These are phyloP conservation scores for Magnusiomyces paraingens DNA, from an alignment of 1,139 yeast genomes.

Conservation along the genomic window DNA sequence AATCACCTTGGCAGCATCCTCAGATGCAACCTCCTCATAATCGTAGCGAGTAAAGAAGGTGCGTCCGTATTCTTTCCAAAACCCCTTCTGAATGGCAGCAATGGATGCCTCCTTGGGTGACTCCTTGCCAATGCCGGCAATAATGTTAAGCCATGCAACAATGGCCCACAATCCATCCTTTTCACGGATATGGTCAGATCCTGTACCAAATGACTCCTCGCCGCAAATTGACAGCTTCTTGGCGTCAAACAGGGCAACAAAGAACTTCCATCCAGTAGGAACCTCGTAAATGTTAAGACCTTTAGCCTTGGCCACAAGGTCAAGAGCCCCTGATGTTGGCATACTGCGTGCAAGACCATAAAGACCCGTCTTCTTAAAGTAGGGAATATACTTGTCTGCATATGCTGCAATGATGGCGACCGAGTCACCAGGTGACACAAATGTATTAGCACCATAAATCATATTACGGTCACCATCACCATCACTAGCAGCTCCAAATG, in stretches of 20 bases:
- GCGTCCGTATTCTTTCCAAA: constrained; percentile 93
- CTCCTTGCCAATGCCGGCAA: constrained; percentile 65
- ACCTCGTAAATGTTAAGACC: constrained; percentile 82
- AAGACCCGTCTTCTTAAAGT: constrained; percentile 79
- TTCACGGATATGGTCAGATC: constrained; percentile 94
- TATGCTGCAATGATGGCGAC: constrained; percentile 97
- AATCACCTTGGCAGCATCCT: constrained; percentile 69
- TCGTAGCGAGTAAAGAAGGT: constrained; percentile 97
- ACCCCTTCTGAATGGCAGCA: constrained; percentile 69
- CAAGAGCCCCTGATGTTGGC: constrained; percentile 96
- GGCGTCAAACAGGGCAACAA: constrained; percentile 91
- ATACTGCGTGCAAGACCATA: constrained; percentile 95
- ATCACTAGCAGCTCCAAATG: constrained; percentile 97
- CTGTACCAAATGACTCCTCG: constrained; percentile 97
- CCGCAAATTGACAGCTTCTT: constrained; percentile 94
- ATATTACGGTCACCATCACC: constrained; percentile 99
- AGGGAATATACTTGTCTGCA: constrained; percentile 72
- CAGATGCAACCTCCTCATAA: constrained; percentile 73
- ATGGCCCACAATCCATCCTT: constrained; percentile 98
- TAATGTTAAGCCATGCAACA: constrained; percentile 91
- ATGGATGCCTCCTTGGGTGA: constrained; percentile 55
- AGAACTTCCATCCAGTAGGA: constrained; percentile 99
- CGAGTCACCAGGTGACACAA: constrained; percentile 97
- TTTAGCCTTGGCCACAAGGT: constrained; percentile 77
- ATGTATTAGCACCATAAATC: constrained; percentile 94